A percentile compares a stretch with the other conserved stretches of the same genome.
Conservation (phyloP, 345 rosid species). For the Diplotaxis tenuifolia region DNA sequence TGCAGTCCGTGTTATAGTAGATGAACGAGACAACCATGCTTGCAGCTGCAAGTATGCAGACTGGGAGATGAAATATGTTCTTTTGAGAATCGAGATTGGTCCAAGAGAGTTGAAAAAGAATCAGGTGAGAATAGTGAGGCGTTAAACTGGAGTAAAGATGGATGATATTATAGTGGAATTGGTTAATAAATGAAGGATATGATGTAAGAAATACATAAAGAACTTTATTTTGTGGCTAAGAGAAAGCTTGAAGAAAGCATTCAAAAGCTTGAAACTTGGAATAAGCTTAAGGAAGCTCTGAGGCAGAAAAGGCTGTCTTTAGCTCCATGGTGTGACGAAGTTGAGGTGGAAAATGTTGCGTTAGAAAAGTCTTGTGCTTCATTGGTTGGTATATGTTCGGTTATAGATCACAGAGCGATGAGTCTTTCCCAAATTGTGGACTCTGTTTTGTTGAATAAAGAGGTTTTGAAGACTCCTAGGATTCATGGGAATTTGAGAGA, state of each 20-base stretch:
- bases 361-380: slow-evolving; percentile 41
- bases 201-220: background rate
- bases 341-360: slow-evolving; percentile 40
- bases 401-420: slow-evolving; percentile 56
- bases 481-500: too few relatives aligned
- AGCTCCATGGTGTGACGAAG: background rate
- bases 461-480: too few relatives aligned
- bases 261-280: background rate
- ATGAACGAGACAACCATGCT: too few relatives aligned
- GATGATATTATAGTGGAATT: background rate
- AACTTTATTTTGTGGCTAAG: too few relatives aligned
- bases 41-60: too few relatives aligned
- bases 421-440: slow-evolving; percentile 48
- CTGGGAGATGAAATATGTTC: too few relatives aligned
- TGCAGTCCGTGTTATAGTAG: too few relatives aligned
- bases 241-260: too few relatives aligned
- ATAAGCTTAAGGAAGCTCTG: too few relatives aligned
- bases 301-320: background rate
- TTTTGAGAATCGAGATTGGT: background rate
- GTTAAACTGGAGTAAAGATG: background rate
- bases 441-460: slow-evolving; percentile 59
- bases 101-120: background rate
- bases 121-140: background rate
- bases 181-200: background rate
- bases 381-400: too few relatives aligned